Evolutionary conservation across 371 early-diverging fungal genomes (phyloP), one percentile per base, ranked within the genome.

Genomic region (Mortierella sp.): DNA sequence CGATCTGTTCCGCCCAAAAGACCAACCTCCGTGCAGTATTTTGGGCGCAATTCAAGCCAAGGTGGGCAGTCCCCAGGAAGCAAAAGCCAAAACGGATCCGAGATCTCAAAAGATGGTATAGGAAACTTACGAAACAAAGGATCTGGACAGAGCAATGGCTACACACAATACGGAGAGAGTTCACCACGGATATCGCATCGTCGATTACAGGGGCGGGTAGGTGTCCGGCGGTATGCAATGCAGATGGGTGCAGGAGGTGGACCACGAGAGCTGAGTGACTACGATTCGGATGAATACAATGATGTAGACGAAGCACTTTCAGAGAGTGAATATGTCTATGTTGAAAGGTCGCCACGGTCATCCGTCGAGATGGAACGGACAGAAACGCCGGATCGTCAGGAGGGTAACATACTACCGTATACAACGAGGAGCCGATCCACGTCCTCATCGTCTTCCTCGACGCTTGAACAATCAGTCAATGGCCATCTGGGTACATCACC

Each of bases 1-100:
- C 86, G 96, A 30, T 87, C 94, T 46, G 76, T 82, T 2, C 89
- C 89, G 79, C 69, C 82, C 79, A 72, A 76, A 49, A 39, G 81
- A 59, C 78, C 72, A 4, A 53, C 71, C 8, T 69, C 69, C n/a
- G 64, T 68, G n/a, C 65, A 80, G 59, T 78, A 80, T 46, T 70
- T 66, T 54, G 58, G 65, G 16, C 69, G 55, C 16, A 39, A 56
- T 16, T 21, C 57, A 18, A 24, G 18, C 3, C 48, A 50, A 21
- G 54, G 54, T 18, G 3, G 59, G 2, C 59, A 52, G 16, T 60
- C 74, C 0, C 61, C 64, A 21, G 73, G 56, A 47, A 42, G 67
- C 7, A 53, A 45, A 18, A 67, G 67, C 23, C 23, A 61, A 43
- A 68, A 43, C 13, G 58, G 57, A 12, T 14, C 31, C 6, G 69